Evolutionary conservation across 305 asterid genomes (phyloP).

Genomic region (Salvia sclarea): DNA sequence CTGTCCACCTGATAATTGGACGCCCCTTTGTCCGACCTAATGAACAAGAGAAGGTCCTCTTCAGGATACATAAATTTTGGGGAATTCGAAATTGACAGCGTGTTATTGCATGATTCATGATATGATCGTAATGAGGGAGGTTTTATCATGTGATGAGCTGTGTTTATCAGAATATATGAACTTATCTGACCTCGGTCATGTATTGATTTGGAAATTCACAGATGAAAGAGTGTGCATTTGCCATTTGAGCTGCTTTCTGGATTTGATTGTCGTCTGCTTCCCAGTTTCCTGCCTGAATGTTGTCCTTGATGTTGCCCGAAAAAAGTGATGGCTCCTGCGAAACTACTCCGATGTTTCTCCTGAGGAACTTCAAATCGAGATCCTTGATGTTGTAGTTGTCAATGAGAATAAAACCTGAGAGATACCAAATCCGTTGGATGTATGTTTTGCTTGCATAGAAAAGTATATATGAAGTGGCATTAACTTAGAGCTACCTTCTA

Average conservation of each 20-base stretch:
- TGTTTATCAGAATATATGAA: neutral
- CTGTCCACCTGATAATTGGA: slow-evolving; percentile 92
- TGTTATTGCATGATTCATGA: neutral
- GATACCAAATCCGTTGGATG: slow-evolving; percentile 31
- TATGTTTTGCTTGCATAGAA: no score
- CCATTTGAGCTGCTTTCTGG: slow-evolving; percentile 63
- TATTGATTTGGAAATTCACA: slow-evolving; percentile 72
- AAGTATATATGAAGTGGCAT: slow-evolving; percentile 14
- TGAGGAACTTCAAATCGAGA: slow-evolving; percentile 65
- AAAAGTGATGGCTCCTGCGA: slow-evolving; percentile 90
- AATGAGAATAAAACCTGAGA: slow-evolving; percentile 65
- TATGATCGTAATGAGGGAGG: neutral
- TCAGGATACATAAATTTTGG: slow-evolving; percentile 24
- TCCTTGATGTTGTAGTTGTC: slow-evolving; percentile 71
- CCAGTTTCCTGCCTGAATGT: slow-evolving; percentile 63
- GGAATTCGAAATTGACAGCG: neutral
- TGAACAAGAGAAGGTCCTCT: slow-evolving; percentile 28
- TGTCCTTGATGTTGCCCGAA: slow-evolving; percentile 73
- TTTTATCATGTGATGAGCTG: neutral
- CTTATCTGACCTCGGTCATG: slow-evolving; percentile 61
- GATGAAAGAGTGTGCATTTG: slow-evolving; percentile 85
- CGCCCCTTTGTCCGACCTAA: slow-evolving; percentile 83
- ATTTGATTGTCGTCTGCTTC: slow-evolving; percentile 63
- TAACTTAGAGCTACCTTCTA: slow-evolving; percentile 44
- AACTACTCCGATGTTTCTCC: slow-evolving; percentile 79